A percentile compares a stretch with the other conserved stretches of the same genome.
Evolutionary conservation across 164 flowering plant genomes (phyloP).

Genomic region (Pachysandra terminalis): DNA sequence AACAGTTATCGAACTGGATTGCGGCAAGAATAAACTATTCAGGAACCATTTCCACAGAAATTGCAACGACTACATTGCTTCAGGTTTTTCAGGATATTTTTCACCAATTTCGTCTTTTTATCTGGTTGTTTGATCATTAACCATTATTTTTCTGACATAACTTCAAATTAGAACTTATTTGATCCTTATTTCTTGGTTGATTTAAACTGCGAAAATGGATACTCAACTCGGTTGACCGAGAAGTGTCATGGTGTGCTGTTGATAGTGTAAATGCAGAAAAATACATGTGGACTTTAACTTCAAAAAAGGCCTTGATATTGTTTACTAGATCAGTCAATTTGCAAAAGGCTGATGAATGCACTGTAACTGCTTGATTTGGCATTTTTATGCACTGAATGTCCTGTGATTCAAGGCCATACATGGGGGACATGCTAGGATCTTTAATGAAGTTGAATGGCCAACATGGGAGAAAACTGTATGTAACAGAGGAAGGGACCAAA

Average conservation of each 20-base stretch:
- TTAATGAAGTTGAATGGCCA: not conserved
- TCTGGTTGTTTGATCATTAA: not conserved
- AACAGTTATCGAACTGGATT: no score
- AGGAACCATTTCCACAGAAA: slow-evolving; percentile 10
- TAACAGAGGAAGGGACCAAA: not conserved
- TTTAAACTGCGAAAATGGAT: slow-evolving; percentile 24
- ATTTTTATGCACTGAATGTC: slow-evolving; percentile 25
- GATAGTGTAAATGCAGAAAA: slow-evolving; percentile 36
- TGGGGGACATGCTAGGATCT: slow-evolving; percentile 24
- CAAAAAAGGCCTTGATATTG: slow-evolving; percentile 21
- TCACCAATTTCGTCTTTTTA: not conserved
- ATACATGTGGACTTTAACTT: slow-evolving; percentile 33
- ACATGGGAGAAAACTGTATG: not conserved
- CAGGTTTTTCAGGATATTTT: slow-evolving; percentile 19
- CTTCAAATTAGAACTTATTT: not conserved
- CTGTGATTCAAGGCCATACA: slow-evolving; percentile 23
- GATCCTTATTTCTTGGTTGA: not conserved
- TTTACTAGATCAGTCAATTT: no score
- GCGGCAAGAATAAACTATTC: slow-evolving; percentile 2
- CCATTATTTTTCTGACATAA: no score
- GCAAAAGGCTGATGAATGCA: slow-evolving; percentile 9
- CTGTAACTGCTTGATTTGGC: slow-evolving; percentile 22
- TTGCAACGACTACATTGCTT: slow-evolving; percentile 32
- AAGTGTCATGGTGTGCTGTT: slow-evolving; percentile 25
- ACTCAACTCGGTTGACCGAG: slow-evolving; percentile 22